Evolutionary conservation across 768 basidiomycete species (phyloP), one percentile per base, ranked within the genome.

Genomic region (Leccinum imitatum): DNA sequence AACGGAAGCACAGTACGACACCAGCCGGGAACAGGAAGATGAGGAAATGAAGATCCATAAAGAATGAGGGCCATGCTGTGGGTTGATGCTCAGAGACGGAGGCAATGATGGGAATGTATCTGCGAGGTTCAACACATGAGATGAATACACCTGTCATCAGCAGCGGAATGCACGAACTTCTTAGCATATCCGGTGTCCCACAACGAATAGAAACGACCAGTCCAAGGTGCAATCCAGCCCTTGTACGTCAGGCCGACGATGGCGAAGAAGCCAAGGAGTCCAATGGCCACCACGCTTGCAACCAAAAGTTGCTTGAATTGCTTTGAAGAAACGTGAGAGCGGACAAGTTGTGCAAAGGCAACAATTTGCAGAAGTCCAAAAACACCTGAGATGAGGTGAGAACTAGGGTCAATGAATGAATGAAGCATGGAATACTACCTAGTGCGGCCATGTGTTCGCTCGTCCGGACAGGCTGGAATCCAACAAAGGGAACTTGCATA

Each of bases 101-200:
- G 10, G 97, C 97, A 67, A 99, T 98, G 77, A 98, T 98, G 27
- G 95, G 95, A 67, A 97, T 93, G 71, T 94, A 90, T 69, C 91
- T 93, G 68, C 52, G 53, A 55, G 0, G 13, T 25, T 58, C n/a
- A 39, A 54, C 15, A 35, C 51, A 44, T 60, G 58, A 63, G 53
- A 21, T 30, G 33, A 23, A 27, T 8, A 53, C 10, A 15, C 21
- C 3, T 14, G 9, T 21, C 21, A 53, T n/a, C 19, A 58, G 44
- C 7, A 56, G 17, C 1, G 14, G 27, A 47, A 50, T 31, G 63
- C 25, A 74, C 81, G 37, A 69, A 95, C 93, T 96, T 95, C 76
- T 96, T 97, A 55, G 97, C 97, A 69, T 99, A 99, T 33, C 94
- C 96, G 0, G 96, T 98, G 74, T 99, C 97, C 97, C 97, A 99